Conservation (phyloP, 768 basidiomycete genomes). For the Xerocomellus dryophilus region DNA sequence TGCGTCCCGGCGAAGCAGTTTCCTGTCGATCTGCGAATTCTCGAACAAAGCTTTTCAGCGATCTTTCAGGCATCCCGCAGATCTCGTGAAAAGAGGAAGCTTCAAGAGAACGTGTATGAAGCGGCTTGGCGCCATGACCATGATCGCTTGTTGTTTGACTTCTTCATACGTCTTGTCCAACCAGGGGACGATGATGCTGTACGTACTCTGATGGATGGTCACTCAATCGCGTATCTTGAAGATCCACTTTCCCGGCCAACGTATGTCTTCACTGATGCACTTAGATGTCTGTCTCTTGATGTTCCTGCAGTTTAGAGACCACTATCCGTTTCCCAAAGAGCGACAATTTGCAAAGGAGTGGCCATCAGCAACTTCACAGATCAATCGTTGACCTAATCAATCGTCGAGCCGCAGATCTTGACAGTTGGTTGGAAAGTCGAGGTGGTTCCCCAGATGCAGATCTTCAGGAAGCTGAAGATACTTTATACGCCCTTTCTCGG, state of each 20-base stretch:
- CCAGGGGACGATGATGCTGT: neutral
- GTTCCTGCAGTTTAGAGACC: neutral
- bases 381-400: neutral
- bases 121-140: constrained; percentile 7
- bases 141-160: constrained; percentile 9
- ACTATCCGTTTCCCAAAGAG: neutral
- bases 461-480: neutral
- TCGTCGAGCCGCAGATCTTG: neutral
- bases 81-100: constrained; percentile 2
- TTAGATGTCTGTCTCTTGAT: neutral
- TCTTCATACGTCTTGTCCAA: constrained; percentile 4
- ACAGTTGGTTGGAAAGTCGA: neutral
- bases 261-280: neutral
- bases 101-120: neutral
- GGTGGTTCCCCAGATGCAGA: neutral
- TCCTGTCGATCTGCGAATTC: constrained; percentile 3
- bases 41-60: constrained; percentile 7
- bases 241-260: constrained; percentile 2
- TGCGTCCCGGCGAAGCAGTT: neutral
- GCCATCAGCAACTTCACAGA: neutral
- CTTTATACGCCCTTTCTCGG: neutral
- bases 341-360: neutral
- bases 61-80: constrained; percentile 11
- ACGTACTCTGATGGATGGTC: neutral
- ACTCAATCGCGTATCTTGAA: neutral